Evolutionary conservation across 2,329 filamentous ascomycete genomes (phyloP).

Genomic region (Sclerotinia subarctica): DNA sequence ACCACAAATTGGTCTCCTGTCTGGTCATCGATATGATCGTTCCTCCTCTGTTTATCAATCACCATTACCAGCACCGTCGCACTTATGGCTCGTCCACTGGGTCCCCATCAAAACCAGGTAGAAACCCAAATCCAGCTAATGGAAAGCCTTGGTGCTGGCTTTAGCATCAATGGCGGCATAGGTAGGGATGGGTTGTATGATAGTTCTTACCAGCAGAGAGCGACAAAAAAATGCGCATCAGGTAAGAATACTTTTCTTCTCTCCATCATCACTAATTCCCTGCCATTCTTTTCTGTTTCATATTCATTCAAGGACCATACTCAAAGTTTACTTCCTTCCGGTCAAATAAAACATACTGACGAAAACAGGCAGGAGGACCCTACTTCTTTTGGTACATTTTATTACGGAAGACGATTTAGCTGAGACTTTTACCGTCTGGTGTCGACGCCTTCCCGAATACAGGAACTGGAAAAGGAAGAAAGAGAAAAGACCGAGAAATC

Average conservation of each 20-base stretch:
- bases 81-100: constrained; percentile 5
- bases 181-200: neutral
- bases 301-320: neutral
- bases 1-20: too few species aligned
- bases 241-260: too few species aligned
- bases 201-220: neutral
- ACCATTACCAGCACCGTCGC: constrained; percentile 29
- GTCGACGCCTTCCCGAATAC: neutral
- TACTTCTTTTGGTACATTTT: neutral
- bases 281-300: neutral
- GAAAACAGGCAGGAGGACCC: neutral
- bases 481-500: neutral
- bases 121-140: neutral
- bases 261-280: neutral
- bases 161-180: neutral
- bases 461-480: neutral
- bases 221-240: too few species aligned
- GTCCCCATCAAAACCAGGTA: constrained; percentile 4
- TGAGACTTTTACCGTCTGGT: neutral
- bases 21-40: constrained; percentile 21
- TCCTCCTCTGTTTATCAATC: constrained; percentile 25
- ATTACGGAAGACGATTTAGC: neutral
- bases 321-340: neutral
- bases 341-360: neutral
- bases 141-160: neutral